Evolutionary conservation across 2,329 filamentous ascomycete genomes (phyloP).

Genomic region (Fulvia fulva): DNA sequence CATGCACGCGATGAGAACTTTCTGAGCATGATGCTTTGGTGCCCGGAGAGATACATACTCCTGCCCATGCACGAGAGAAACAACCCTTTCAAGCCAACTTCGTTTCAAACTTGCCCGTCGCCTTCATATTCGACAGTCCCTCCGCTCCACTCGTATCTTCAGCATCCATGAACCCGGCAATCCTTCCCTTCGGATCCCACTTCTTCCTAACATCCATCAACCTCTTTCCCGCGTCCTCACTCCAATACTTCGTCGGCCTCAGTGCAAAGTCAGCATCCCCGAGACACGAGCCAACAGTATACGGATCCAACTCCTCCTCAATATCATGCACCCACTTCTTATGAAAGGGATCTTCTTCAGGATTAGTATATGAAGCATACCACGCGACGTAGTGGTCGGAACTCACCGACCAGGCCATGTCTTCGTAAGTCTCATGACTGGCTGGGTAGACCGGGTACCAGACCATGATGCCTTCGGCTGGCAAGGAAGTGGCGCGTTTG

Average conservation of each 20-base stretch:
- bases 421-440: constrained; percentile 13
- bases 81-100: neutral
- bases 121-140: constrained; percentile 39
- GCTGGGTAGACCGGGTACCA: neutral
- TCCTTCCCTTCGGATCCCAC: constrained; percentile 44
- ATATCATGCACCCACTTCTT: constrained; percentile 42
- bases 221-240: constrained; percentile 38
- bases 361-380: constrained; percentile 50
- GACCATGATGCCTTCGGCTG: neutral
- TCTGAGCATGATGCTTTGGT: no score
- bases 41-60: no score
- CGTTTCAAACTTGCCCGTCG: neutral
- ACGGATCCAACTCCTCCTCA: constrained; percentile 35
- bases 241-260: constrained; percentile 49
- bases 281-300: constrained; percentile 50
- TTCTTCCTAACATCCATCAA: constrained; percentile 43
- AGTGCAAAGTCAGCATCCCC: constrained; percentile 54
- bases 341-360: constrained; percentile 44
- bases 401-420: constrained; percentile 55
- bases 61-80: no score
- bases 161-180: constrained; percentile 46
- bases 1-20: no score
- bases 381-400: constrained; percentile 55
- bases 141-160: constrained; percentile 41
- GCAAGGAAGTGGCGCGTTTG: neutral